A percentile compares a stretch with the other conserved stretches of the same genome.
Evolutionary conservation across 345 rosid species (phyloP).

Genomic region (Sonneratia alba): DNA sequence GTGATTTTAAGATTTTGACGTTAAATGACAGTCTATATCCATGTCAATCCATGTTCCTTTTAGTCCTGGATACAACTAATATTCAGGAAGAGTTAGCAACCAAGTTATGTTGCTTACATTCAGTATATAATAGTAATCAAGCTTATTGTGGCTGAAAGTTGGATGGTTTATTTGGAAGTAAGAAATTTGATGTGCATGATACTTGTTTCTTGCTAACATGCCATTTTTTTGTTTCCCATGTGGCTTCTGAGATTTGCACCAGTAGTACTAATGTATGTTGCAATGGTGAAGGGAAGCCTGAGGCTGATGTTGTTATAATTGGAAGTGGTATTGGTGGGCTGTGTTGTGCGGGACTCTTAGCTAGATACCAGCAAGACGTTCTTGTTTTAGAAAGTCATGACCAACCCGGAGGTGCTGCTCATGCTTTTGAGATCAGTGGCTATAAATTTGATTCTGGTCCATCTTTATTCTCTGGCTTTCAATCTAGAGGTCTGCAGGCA

Average conservation of each 20-base stretch:
- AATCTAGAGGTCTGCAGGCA: constrained; percentile 83
- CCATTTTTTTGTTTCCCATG: not conserved
- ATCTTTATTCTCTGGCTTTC: constrained; percentile 83
- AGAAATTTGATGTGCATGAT: not conserved
- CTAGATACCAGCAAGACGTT: constrained; percentile 76
- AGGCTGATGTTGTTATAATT: constrained; percentile 82
- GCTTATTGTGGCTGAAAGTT: no score
- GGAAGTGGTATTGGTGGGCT: constrained; percentile 90
- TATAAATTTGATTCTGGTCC: constrained; percentile 93
- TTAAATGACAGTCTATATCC: no score
- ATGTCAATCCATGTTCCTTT: no score
- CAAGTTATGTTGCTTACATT: no score
- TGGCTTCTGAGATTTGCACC: not conserved
- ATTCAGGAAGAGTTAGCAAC: no score
- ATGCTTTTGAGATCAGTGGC: constrained; percentile 68
- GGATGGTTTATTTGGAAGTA: not conserved
- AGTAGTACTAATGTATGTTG: not conserved
- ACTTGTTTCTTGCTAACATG: not conserved
- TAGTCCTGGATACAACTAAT: no score
- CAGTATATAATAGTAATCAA: no score
- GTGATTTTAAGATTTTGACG: no score
- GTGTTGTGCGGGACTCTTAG: constrained; percentile 80
- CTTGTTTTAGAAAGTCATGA: constrained; percentile 82
- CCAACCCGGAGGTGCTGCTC: constrained; percentile 85
- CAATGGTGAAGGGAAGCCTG: constrained; percentile 54